Conservation (phyloP, 2,329 filamentous ascomycete species). For the Sclerotinia sclerotiorum region DNA sequence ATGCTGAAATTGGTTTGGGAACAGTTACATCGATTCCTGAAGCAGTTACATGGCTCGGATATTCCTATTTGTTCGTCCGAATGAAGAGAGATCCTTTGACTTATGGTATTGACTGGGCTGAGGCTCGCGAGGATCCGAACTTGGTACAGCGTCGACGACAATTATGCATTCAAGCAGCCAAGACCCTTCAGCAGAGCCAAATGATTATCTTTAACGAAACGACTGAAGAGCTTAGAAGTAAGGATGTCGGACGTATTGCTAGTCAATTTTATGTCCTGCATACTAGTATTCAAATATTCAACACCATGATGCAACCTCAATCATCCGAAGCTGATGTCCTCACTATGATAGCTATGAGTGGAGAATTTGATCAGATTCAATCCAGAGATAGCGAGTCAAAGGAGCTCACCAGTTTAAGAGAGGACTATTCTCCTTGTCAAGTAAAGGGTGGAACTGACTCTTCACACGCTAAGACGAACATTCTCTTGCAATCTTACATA, state of each 20-base stretch:
- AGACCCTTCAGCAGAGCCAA: slow-evolving; percentile 84
- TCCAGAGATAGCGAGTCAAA: slow-evolving; percentile 86
- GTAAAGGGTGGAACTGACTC: slow-evolving; percentile 68
- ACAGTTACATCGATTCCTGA: slow-evolving; percentile 94
- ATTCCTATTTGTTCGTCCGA: slow-evolving; percentile 94
- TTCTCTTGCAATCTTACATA: slow-evolving; percentile 90
- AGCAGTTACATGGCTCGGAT: slow-evolving; percentile 95
- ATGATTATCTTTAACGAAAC: slow-evolving; percentile 99
- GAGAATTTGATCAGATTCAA: slow-evolving; percentile 97
- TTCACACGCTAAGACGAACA: slow-evolving; percentile 90
- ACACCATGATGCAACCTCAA: slow-evolving; percentile 83
- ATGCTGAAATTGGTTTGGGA: slow-evolving; percentile 89
- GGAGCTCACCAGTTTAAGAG: slow-evolving; percentile 73
- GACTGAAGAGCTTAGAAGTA: slow-evolving; percentile 88
- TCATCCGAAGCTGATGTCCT: slow-evolving; percentile 89
- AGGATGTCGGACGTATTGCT: slow-evolving; percentile 93
- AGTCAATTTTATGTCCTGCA: slow-evolving; percentile 97
- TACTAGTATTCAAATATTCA: slow-evolving; percentile 93
- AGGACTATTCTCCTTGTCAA: slow-evolving; percentile 65
- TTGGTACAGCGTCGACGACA: slow-evolving; percentile 83
- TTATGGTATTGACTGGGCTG: slow-evolving; percentile 94
- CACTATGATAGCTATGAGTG: slow-evolving; percentile 96
- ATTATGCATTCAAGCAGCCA: slow-evolving; percentile 83
- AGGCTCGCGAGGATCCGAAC: slow-evolving; percentile 82
- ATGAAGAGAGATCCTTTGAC: slow-evolving; percentile 90